Base-by-base conservation (phyloP, 768 basidiomycete species). In the Macrolepiota dolichaula region DNA sequence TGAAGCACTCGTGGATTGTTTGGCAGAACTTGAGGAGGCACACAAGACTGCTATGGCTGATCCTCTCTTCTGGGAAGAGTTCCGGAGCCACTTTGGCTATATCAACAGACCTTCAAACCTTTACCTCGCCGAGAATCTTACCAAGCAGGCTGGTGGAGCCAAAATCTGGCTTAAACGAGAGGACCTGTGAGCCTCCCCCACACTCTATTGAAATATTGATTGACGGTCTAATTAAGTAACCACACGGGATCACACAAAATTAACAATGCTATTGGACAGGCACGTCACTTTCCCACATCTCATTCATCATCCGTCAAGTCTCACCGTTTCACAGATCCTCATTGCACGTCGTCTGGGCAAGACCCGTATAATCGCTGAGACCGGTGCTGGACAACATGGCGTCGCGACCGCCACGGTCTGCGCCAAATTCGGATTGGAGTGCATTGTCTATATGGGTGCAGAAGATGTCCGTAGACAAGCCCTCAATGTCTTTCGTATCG, bases 211-310 rank as follows among this genome's bases (percentile, higher is more conserved):
- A 27, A 27, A 27, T 5, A 25, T 50, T 36, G 38, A 57, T 51
- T 66, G 63, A 60, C 53, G 51, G 32, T 57, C 58, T 46, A 38
- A n/a, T 42, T 17, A 61, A 93, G 91, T 62, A 99, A 99, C 72
- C 96, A 98, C 71, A 98, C 97, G 0, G 97, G 97, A 15, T 98
- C 96, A 10, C 97, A 99, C 76, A 99, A 98, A 75, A 98, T 99
- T 70, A 98, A 98, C 76, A 99, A 99, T 72, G 96, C 96, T 24
- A 89, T 99, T 62, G 97, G 97, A 37, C 96, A 96, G 81, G 90
- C 87, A 67, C 63, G 78, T 68, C 29, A 25, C 7, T 32, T 3
- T 3, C 7, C 29, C 29, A 17, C 19, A 44, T n/a, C 17, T 17
- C 50, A 17, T 51, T 27, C 29, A 37, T 32, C 32, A 35, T 17